phyloP scores from a whole-genome alignment of 1,139 yeast species.

The Suhomyces maxii region DNA sequence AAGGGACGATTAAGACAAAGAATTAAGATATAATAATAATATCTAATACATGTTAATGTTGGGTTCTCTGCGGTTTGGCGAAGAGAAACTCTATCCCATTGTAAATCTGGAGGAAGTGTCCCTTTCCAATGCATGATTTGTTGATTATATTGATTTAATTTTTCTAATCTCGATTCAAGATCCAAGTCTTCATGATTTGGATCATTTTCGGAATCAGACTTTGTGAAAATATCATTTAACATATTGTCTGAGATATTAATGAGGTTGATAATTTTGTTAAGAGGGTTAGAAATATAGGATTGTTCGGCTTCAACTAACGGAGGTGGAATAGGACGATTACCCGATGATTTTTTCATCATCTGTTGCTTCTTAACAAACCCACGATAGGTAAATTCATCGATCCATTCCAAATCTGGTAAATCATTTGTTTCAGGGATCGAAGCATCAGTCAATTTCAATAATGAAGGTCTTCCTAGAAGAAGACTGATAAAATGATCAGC shows the following conservation, averaged over 20 bases:
- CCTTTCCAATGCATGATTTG: slow-evolving; percentile 54
- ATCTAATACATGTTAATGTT: slow-evolving; percentile 51
- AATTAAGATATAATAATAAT: slow-evolving; percentile 57
- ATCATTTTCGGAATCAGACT: slow-evolving; percentile 21
- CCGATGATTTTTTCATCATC: slow-evolving; percentile 15
- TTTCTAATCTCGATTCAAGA: slow-evolving; percentile 37
- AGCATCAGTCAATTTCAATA: slow-evolving; percentile 56
- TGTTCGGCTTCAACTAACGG: slow-evolving; percentile 14
- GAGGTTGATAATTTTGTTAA: slow-evolving; percentile 48
- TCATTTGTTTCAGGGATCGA: slow-evolving; percentile 63
- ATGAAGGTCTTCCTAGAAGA: slow-evolving; percentile 58
- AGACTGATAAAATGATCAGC: slow-evolving; percentile 65
- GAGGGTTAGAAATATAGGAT: slow-evolving; percentile 48
- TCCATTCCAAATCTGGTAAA: slow-evolving; percentile 59
- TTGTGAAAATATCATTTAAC: slow-evolving; percentile 54
- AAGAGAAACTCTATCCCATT: slow-evolving; percentile 49
- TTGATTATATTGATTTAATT: slow-evolving; percentile 43
- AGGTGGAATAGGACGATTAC: not conserved
- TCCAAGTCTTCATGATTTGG: slow-evolving; percentile 28
- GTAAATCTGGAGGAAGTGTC: slow-evolving; percentile 47
- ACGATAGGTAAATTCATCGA: slow-evolving; percentile 47
- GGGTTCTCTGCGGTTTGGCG: slow-evolving; percentile 50
- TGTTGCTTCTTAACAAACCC: slow-evolving; percentile 14
- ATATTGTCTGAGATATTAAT: slow-evolving; percentile 55
- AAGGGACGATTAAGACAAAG: slow-evolving; percentile 63